Conservation (phyloP, 2,329 filamentous ascomycete genomes). For the Chaetomiaceae sp. region DNA sequence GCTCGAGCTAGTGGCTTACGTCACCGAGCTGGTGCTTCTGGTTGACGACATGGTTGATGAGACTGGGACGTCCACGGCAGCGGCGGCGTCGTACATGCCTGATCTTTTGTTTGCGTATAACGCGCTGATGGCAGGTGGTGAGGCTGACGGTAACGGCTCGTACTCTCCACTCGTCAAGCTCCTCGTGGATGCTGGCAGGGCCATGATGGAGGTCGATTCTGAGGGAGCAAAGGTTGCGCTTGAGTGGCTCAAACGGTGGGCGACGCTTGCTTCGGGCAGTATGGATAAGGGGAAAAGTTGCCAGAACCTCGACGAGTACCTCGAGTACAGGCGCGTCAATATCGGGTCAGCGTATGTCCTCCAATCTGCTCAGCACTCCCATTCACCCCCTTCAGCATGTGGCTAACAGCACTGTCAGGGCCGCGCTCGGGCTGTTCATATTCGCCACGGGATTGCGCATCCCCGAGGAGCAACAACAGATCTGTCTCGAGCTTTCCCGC, state of each 20-base stretch:
- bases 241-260: not conserved
- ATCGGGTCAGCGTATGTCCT: not conserved
- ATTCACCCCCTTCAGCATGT: too few relatives aligned
- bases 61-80: not conserved
- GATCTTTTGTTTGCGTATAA: not conserved
- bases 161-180: not conserved
- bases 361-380: too few relatives aligned
- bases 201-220: not conserved
- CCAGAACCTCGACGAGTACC: constrained; percentile 4
- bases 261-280: not conserved
- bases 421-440: not conserved
- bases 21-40: constrained; percentile 7
- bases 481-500: constrained; percentile 3
- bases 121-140: not conserved
- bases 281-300: not conserved
- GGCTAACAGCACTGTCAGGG: not conserved
- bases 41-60: constrained; percentile 14
- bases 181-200: not conserved
- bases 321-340: not conserved
- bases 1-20: constrained; percentile 11
- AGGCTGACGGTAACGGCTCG: not conserved
- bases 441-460: constrained; percentile 7
- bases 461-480: constrained; percentile 6
- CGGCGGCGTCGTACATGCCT: not conserved
- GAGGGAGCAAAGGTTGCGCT: not conserved